phyloP scores from a whole-genome alignment of 768 basidiomycete species.

The Rhodosporidiobolus sp. region DNA sequence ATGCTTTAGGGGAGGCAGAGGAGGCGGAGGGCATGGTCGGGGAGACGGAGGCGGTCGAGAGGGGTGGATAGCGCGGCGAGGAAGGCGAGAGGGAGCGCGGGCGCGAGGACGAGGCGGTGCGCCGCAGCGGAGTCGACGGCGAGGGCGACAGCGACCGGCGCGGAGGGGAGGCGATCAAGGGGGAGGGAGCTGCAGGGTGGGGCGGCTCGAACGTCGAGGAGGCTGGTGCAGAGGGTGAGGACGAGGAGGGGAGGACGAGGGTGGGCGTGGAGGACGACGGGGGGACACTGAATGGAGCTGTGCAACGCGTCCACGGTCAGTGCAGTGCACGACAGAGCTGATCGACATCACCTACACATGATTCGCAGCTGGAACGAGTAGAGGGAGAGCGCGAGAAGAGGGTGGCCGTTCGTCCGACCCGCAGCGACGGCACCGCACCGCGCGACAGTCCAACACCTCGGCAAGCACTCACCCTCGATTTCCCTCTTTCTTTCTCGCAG shows the following conservation, averaged over 20 bases:
- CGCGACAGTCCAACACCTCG: no score
- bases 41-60: background rate
- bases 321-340: no score
- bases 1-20: background rate
- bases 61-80: background rate
- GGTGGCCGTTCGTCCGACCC: no score
- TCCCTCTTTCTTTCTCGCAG: background rate
- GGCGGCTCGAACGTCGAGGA: no score
- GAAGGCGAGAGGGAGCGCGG: background rate
- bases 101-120: background rate
- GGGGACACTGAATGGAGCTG: background rate
- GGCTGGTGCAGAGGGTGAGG: no score
- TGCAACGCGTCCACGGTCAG: no score
- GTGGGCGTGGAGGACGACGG: background rate
- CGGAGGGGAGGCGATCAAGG: background rate
- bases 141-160: background rate
- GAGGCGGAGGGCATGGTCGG: constrained; percentile 7
- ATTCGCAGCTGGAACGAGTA: no score
- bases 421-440: no score
- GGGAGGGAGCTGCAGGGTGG: background rate
- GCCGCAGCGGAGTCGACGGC: background rate
- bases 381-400: no score
- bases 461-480: background rate
- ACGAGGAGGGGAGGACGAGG: background rate
- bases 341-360: no score